Conservation (phyloP, 305 asterid genomes). For the Solanum hybrid region DNA sequence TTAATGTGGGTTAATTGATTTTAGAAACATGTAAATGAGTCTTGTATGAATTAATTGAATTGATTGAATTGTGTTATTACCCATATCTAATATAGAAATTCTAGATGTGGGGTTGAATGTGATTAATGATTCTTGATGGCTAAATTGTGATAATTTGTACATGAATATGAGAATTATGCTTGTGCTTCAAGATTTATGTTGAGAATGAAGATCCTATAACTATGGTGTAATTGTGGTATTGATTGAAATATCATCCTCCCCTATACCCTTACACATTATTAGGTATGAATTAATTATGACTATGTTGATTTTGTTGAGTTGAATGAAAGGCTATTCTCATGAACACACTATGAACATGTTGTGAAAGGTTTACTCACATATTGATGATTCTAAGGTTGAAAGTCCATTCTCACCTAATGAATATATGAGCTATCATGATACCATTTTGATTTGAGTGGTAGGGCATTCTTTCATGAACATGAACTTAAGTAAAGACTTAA, state of each 20-base stretch:
- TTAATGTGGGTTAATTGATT: neutral
- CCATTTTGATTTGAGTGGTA: too few relatives aligned
- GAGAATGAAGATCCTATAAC: neutral
- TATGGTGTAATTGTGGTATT: neutral
- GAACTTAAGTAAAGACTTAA: neutral
- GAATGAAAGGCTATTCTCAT: neutral
- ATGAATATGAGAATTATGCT: neutral
- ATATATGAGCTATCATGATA: neutral
- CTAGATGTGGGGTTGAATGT: neutral
- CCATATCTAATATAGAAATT: too few relatives aligned
- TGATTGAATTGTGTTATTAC: too few relatives aligned
- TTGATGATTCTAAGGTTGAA: neutral
- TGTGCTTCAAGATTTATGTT: neutral
- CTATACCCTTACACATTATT: neutral
- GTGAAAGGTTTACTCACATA: neutral
- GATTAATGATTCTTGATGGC: neutral
- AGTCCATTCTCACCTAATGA: neutral
- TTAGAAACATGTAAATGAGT: neutral
- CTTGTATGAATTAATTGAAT: neutral
- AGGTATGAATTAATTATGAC: neutral
- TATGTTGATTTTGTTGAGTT: neutral
- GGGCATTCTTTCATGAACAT: neutral
- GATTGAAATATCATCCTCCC: neutral
- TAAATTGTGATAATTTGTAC: neutral
- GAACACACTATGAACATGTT: neutral